phyloP scores from a whole-genome alignment of 768 basidiomycete species.

The Rhodocollybia butyracea region DNA sequence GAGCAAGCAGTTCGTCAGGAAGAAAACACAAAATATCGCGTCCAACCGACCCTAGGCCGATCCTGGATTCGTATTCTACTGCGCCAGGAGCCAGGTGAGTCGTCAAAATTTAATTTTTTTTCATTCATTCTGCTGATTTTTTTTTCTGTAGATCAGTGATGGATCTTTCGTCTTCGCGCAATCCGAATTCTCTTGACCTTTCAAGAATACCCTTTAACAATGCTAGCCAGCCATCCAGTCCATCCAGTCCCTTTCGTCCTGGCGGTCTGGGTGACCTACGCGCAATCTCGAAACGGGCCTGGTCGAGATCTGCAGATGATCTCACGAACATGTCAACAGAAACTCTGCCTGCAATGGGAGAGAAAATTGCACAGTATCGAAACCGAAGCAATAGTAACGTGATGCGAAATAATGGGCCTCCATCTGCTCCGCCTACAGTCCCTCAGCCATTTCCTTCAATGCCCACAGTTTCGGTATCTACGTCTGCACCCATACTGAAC shows the following conservation, averaged over 20 bases:
- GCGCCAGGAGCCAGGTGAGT: constrained; percentile 54
- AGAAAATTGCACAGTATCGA: constrained; percentile 65
- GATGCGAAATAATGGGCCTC: constrained; percentile 30
- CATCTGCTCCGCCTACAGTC: constrained; percentile 25
- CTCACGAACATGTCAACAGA: constrained; percentile 27
- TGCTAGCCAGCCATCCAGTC: constrained; percentile 39
- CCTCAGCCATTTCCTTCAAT: constrained; percentile 42
- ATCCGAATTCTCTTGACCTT: constrained; percentile 42
- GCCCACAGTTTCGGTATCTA: constrained; percentile 38
- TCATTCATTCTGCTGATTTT: constrained; percentile 17
- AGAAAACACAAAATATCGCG: constrained; percentile 81
- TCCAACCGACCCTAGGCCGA: constrained; percentile 79
- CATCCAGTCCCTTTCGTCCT: constrained; percentile 16
- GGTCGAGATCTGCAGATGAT: constrained; percentile 84
- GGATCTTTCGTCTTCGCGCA: constrained; percentile 47
- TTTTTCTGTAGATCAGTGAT: constrained; percentile 53
- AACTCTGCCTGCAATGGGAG: constrained; percentile 48
- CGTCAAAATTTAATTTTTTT: neutral
- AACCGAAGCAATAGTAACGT: constrained; percentile 51
- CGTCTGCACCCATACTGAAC: constrained; percentile 12
- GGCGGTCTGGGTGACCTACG: constrained; percentile 63
- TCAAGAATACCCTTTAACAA: constrained; percentile 27
- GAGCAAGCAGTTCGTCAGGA: constrained; percentile 38
- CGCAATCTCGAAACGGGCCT: constrained; percentile 63
- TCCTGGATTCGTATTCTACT: constrained; percentile 53